phyloP scores from a whole-genome alignment of 129 eudicot species.

The Scalesia atractyloides region DNA sequence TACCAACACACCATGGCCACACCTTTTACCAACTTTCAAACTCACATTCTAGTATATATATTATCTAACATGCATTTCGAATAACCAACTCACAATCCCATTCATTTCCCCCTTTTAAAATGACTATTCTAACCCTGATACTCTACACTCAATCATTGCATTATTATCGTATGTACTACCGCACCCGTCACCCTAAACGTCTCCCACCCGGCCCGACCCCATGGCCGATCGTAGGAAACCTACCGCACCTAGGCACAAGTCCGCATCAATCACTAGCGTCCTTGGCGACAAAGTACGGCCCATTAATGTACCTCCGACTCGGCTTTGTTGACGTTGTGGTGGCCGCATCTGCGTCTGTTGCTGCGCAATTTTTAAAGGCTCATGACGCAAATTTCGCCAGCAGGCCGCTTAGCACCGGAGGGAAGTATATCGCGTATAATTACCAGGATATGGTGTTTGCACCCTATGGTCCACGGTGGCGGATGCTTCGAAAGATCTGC shows the following conservation, averaged over 20 bases:
- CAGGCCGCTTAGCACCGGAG: slow-evolving; percentile 88
- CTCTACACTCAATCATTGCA: slow-evolving; percentile 25
- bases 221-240: slow-evolving; percentile 90
- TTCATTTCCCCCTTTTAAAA: not conserved
- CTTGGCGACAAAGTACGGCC: slow-evolving; percentile 72
- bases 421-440: slow-evolving; percentile 80
- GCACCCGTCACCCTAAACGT: slow-evolving; percentile 21
- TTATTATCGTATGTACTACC: slow-evolving; percentile 33
- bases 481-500: slow-evolving; percentile 78
- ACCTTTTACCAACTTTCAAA: too few relatives aligned
- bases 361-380: slow-evolving; percentile 60
- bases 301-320: slow-evolving; percentile 73
- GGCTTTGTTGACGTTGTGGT: slow-evolving; percentile 80
- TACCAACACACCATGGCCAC: too few relatives aligned
- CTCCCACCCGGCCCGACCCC: slow-evolving; percentile 92
- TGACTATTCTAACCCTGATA: slow-evolving; percentile 15
- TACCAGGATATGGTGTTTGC: slow-evolving; percentile 89
- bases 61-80: too few relatives aligned
- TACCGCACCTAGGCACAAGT: slow-evolving; percentile 67
- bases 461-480: slow-evolving; percentile 93
- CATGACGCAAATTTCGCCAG: slow-evolving; percentile 77
- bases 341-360: slow-evolving; percentile 66
- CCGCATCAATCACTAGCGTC: slow-evolving; percentile 80
- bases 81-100: not conserved
- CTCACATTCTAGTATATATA: too few relatives aligned